Base-by-base conservation (phyloP, 164 flowering plant species). In the Liquidambar formosana region DNA sequence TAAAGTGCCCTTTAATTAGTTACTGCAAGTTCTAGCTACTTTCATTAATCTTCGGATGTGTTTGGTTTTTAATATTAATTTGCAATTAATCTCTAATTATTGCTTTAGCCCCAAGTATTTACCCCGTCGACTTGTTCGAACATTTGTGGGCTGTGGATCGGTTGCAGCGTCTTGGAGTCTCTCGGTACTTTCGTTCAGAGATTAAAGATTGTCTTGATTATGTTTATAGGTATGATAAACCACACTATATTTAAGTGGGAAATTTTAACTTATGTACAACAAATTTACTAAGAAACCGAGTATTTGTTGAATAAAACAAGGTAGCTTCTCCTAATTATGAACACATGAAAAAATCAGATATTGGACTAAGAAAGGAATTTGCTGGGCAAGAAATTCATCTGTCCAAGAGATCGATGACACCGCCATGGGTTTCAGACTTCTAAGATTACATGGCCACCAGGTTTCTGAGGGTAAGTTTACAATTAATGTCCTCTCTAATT, bases 321-420 rank as follows among this genome's bases (percentile, higher is more conserved):
- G n/a, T n/a, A n/a, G n/a, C n/a, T n/a, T n/a, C n/a, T 33, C 2
- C 41, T 33, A 33, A 33, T 33, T n/a, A n/a, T 33, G n/a, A 33
- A 33, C 41, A 33, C 2, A 6, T 6, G n/a, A n/a, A 33, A 33
- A 33, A 33, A 2, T 41, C 80, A 94, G 97, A 63, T 77, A 84
- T 60, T 95, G 97, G 97, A 86, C 80, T 0, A 82, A 84, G 2
- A 59, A 82, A 26, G 99, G 98, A 28, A 87, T 95, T 4, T 88
- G 94, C 58, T 93, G 98, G 99, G 96, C 96, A 12, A 81, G 97
- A 71, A 86, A 90, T 57, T 78, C 93, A 0, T 12, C 12, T 1
- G 91, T 93, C 46, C 74, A 77, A 1, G 99, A 95, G 58, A 81
- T 93, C 19, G 99, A 95, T 65, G 99, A 95, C 69, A 95, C 99